phyloP scores from a whole-genome alignment of 441 rosid genomes.

The Biscutella laevigata region DNA sequence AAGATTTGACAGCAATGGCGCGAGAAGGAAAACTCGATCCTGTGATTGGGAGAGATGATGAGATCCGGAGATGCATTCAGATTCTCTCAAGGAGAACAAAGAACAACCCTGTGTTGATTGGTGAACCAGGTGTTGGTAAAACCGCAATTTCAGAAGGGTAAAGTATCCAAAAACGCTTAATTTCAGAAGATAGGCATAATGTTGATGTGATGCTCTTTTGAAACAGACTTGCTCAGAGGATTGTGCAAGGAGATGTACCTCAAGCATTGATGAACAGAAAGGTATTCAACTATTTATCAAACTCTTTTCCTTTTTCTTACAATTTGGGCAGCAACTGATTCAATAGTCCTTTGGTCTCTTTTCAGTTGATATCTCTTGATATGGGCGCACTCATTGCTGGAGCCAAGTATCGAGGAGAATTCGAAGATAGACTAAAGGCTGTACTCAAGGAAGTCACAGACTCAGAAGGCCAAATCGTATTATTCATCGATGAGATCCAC shows the following conservation, averaged over 20 bases:
- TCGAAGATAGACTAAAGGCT: conserved; percentile 94
- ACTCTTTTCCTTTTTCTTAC: neutral
- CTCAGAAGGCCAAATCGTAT: conserved; percentile 78
- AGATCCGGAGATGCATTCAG: conserved; percentile 86
- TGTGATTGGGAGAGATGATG: conserved; percentile 98
- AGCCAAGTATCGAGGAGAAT: conserved; percentile 94
- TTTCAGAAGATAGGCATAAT: neutral
- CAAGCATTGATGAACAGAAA: conserved; percentile 95
- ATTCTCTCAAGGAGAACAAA: conserved; percentile 95
- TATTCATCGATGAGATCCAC: conserved; percentile 95
- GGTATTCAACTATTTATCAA: conserved; percentile 32
- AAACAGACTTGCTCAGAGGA: conserved; percentile 94
- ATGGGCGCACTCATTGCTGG: conserved; percentile 98
- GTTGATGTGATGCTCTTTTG: conserved; percentile 16
- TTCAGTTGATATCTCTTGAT: conserved; percentile 85
- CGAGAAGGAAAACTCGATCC: conserved; percentile 92
- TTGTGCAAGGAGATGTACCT: conserved; percentile 97
- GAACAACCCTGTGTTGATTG: conserved; percentile 92
- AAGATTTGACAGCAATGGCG: conserved; percentile 95
- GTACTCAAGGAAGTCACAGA: conserved; percentile 88
- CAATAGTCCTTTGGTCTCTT: neutral
- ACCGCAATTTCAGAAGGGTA: conserved; percentile 98
- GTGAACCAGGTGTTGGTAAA: conserved; percentile 98
- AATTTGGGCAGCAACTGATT: neutral
- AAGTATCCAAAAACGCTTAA: conserved; percentile 7